Base-by-base conservation (phyloP, 495 filamentous ascomycete genomes). In the Daldinia childiae region DNA sequence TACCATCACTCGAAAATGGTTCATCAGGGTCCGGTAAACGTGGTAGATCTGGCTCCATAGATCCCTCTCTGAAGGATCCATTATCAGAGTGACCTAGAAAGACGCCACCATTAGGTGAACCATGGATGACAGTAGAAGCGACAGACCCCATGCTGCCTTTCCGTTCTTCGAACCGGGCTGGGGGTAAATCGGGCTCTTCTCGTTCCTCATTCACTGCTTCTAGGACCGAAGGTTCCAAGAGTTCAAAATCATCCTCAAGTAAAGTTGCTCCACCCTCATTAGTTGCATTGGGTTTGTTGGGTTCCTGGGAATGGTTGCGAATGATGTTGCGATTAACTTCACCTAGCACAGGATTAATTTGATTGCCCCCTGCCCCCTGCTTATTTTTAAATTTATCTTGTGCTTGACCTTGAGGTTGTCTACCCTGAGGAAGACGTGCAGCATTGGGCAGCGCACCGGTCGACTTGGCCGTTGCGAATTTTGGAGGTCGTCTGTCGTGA, bases 211-310 rank as follows among this genome's bases (percentile, higher is more conserved):
- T 71, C 41, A 76, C 69, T 4, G 73, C 64, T 45, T 78, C 74
- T 51, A 75, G 27, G 30, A 74, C 54, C 2, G 76, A 85, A 19
- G 78, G 83, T 21, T 82, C 80, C 32, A 87, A 72, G 29, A 75
- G 81, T 39, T 82, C 80, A 43, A 83, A 72, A 26, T 88, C 80
- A 27, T 88, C 81, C 17, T 88, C 86, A 32, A 32, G 63, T 26
- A 56, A 51, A 41, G 55, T 12, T 21, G 68, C 30, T 15, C 66
- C 63, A 17, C 30, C 55, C 29, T 24, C 48, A 58, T 15, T 17
- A 32, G 32, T 9, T 34, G 14, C n/a, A 9, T 56, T 61, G 3
- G 52, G 41, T 14, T 70, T 73, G 34, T 65, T 66, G n/a, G 15
- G 29, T 48, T 72, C 74, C 36, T 61, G 68, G 26, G 60, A 52